Percentiles rank a stretch among this genome's conserved stretches.
phyloP scores from a whole-genome alignment of 1,284 basidiomycete species.

The Peniophora sp. region DNA sequence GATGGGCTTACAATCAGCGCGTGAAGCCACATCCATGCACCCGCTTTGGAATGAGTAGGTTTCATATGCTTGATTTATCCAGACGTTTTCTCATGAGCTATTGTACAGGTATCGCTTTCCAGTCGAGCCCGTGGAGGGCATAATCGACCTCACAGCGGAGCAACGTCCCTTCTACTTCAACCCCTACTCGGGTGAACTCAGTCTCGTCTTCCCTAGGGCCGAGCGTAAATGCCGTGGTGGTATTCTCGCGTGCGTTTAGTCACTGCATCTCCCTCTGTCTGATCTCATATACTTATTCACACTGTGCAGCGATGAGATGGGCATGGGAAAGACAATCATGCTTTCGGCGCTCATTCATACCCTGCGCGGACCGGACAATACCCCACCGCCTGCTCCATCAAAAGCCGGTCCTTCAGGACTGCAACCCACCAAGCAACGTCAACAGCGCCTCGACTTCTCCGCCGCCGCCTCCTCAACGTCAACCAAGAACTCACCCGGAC shows the following conservation, averaged over 20 bases:
- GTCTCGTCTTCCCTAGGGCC: conserved; percentile 78
- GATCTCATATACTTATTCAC: neutral
- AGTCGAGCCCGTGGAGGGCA: conserved; percentile 38
- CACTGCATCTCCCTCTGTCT: neutral
- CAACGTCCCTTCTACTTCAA: conserved; percentile 81
- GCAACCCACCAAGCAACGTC: conserved; percentile 35
- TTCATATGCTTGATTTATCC: conserved; percentile 1
- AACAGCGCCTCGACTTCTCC: conserved; percentile 53
- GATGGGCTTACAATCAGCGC: conserved; percentile 58
- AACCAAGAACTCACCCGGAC: neutral
- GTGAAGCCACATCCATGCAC: conserved; percentile 75
- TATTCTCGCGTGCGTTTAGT: conserved; percentile 73
- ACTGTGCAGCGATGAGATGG: conserved; percentile 40
- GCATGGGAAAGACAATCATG: conserved; percentile 98
- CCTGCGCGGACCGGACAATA: conserved; percentile 44
- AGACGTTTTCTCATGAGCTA: neutral
- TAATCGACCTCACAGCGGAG: conserved; percentile 66
- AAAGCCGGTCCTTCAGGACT: conserved; percentile 18
- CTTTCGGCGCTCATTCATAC: conserved; percentile 86
- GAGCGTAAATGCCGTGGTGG: conserved; percentile 79
- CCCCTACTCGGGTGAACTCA: conserved; percentile 92
- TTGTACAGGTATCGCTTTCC: conserved; percentile 76
- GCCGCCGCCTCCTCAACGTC: conserved; percentile 29
- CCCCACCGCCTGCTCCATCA: conserved; percentile 11
- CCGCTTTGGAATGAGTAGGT: conserved; percentile 92